These are phyloP conservation scores for Emmonsiellopsis sp. DNA, from an alignment of 2,329 filamentous ascomycete genomes.

Conservation along the genomic window DNA sequence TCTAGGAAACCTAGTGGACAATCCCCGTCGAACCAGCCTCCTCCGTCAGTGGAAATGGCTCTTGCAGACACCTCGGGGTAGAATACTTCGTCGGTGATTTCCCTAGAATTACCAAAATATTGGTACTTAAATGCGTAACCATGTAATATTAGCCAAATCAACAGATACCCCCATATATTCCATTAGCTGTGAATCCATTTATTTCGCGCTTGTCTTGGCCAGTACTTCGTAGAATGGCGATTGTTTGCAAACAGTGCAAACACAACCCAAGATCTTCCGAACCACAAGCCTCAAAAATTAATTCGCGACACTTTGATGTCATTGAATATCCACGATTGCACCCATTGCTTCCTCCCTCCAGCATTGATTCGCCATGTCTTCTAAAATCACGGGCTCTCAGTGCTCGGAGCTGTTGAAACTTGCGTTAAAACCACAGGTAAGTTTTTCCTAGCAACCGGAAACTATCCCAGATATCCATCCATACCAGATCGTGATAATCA, in stretches of 20 bases:
- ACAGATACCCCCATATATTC: background rate
- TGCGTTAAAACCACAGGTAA: background rate
- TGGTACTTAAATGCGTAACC: background rate
- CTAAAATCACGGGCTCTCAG: background rate
- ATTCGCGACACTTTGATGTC: background rate
- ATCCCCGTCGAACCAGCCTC: no score
- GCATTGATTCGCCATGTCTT: background rate
- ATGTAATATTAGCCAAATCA: background rate
- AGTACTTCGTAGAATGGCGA: background rate
- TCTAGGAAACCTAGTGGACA: no score
- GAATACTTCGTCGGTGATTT: background rate
- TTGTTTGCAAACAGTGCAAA: constrained; percentile 24
- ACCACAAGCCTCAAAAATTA: background rate
- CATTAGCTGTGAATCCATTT: background rate
- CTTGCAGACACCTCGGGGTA: background rate
- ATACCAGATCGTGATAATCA: background rate
- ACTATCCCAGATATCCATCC: background rate
- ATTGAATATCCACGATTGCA: constrained; percentile 7
- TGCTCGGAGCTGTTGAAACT: background rate
- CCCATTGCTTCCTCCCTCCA: constrained; percentile 23
- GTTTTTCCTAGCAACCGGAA: background rate
- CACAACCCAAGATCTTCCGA: constrained; percentile 4
- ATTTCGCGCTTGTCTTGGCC: background rate
- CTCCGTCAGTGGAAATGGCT: no score
- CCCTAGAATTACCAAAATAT: no score